phyloP scores from a whole-genome alignment of 495 filamentous ascomycete species.

The Penicillium salamii region DNA sequence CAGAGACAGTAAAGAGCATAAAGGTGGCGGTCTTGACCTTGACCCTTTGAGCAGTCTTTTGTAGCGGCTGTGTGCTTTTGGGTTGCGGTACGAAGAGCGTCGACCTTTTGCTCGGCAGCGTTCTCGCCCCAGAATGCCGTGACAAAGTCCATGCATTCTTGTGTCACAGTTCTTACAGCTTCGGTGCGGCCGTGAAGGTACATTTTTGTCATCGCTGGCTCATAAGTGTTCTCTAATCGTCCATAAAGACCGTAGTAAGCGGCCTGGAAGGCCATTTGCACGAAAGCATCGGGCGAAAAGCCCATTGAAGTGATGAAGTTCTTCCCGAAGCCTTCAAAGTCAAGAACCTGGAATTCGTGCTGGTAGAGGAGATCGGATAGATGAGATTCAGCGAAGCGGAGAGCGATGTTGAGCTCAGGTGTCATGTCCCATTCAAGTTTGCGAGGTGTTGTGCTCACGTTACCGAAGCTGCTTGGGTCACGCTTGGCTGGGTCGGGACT shows the following conservation, averaged over 20 bases:
- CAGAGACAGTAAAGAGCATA: constrained; percentile 95
- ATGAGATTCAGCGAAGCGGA: constrained; percentile 93
- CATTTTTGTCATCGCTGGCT: constrained; percentile 96
- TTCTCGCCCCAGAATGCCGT: constrained; percentile 94
- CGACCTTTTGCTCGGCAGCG: constrained; percentile 75
- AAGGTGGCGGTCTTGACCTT: constrained; percentile 90
- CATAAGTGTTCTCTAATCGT: constrained; percentile 89
- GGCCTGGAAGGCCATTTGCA: constrained; percentile 99
- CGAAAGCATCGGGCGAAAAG: constrained; percentile 95
- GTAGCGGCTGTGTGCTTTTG: constrained; percentile 78
- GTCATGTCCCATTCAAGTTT: constrained; percentile 98
- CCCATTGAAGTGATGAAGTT: constrained; percentile 97
- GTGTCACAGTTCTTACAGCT: constrained; percentile 82
- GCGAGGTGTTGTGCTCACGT: constrained; percentile 90
- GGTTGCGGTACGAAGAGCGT: constrained; percentile 78
- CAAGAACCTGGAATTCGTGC: constrained; percentile 91
- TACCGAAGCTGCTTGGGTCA: constrained; percentile 89
- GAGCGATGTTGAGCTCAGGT: constrained; percentile 84
- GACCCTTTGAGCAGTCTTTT: constrained; percentile 82
- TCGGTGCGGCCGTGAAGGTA: constrained; percentile 94
- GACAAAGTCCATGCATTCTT: constrained; percentile 80
- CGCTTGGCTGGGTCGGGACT: constrained; percentile 93
- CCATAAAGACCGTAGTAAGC: constrained; percentile 98
- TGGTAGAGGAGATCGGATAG: constrained; percentile 94
- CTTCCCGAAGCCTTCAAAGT: constrained; percentile 88